Base-by-base conservation (phyloP, 1,284 basidiomycete genomes). In the Tylopilus orsonianus region DNA sequence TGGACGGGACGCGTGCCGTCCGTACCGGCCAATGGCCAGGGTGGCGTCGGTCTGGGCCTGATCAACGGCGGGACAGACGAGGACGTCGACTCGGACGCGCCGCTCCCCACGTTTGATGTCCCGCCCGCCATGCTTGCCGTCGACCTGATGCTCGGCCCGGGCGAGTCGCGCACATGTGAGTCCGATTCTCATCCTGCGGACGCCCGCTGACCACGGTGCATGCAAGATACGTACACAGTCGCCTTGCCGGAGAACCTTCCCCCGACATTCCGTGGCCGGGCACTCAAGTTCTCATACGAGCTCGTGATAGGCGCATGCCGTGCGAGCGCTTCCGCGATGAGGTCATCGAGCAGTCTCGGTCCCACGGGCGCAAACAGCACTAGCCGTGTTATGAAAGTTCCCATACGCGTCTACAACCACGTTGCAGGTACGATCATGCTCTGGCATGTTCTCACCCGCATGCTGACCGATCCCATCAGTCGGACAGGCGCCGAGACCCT, bases 291-390 rank as follows among this genome's bases (percentile, higher is more conserved):
- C 66, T 85, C 86, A 8, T 99, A 98, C 65, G 86, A 93, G 56
- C 79, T 99, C 10, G 76, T 90, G 9, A 77, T 98, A 2, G 93
- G 94, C 1, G 87, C 88, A 0, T 94, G 90, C 69, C 80, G 92
- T 4, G 78, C 83, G 7, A 71, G 73, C 14, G 54, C 71, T 16
- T 55, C 53, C 4, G 62, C 41, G n/a, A 56, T 55, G 54, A 55
- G 54, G 42, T 59, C 55, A 18, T 53, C 59, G 42, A 53, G 55
- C 16, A 61, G 53, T 22, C 61, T 68, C 2, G 65, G 68, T 3
- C 62, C 62, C 12, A 66, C 70, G 1, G 73, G 74, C 20, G 66
- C 73, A 10, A 75, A 72, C 50, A 81, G 82, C 64, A 73, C 79
- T 37, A 93, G 90, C 57, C 74, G 86, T 29, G 80, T 95, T 4